phyloP scores from a whole-genome alignment of 139 green algal genomes.

The Helicosporidium sp. region DNA sequence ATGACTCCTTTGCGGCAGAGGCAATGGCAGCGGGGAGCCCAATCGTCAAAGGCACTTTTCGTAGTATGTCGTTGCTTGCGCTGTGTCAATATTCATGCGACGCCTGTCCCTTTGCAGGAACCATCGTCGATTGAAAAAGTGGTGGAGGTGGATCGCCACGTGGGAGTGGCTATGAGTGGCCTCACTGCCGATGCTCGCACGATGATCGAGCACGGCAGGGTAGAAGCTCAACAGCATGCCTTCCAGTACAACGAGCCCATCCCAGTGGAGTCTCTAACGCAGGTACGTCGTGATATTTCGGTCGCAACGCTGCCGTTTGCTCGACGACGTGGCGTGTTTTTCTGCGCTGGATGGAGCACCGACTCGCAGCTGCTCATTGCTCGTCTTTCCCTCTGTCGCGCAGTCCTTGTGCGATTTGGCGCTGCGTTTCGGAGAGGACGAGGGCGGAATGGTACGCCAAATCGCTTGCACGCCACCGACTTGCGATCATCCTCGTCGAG shows the following conservation, averaged over 20 bases:
- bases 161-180: constrained; percentile 87
- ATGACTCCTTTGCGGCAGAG: neutral
- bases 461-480: too few relatives aligned
- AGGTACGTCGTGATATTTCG: too few relatives aligned
- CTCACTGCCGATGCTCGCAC: constrained; percentile 88
- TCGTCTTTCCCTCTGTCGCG: neutral
- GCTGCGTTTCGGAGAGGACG: constrained; percentile 85
- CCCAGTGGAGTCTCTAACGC: constrained; percentile 74
- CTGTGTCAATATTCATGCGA: too few relatives aligned
- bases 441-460: too few relatives aligned
- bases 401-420: constrained; percentile 83
- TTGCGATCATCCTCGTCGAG: too few relatives aligned
- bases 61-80: too few relatives aligned
- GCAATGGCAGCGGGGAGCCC: neutral
- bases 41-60: neutral
- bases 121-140: constrained; percentile 87
- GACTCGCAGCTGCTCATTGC: too few relatives aligned
- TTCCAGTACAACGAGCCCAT: constrained; percentile 98
- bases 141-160: constrained; percentile 87
- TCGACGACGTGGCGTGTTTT: too few relatives aligned
- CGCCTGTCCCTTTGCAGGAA: constrained; percentile 39
- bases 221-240: constrained; percentile 82
- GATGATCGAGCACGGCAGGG: constrained; percentile 85
- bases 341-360: too few relatives aligned
- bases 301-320: too few relatives aligned